Evolutionary conservation across 768 basidiomycete species (phyloP), one percentile per base, ranked within the genome.

Genomic region (Mycena venus): DNA sequence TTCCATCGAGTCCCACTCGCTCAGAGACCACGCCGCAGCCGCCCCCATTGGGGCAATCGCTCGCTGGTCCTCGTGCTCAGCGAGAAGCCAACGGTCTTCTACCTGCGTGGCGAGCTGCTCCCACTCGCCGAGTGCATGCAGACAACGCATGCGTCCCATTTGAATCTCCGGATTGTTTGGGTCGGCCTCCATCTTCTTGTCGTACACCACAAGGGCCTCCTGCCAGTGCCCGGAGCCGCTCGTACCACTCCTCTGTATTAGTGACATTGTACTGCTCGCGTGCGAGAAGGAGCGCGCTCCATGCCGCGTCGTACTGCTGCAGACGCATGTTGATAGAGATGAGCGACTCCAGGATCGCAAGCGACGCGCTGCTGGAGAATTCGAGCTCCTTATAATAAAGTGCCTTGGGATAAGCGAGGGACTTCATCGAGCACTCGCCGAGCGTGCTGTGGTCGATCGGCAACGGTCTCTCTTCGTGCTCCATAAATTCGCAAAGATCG

Each of bases 121-220:
- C 98, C 98, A 99, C 85, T 99, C 98, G 32, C 98, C 98, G 9
- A 99, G 90, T 2, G 98, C 98, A 81, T 99, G 97, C n/a, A 99
- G 84, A 82, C 97, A 99, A 77, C 96, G 96, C 93, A 99, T 97
- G 32, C 95, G 91, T 4, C 98, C 98, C 65, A 97, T 91, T 61
- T 94, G 93, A 44, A 96, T 86, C 42, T 95, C 94, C 2, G 92
- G 90, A 21, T 92, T 90, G 55, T 90, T 89, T 0, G 95, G 95
- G 76, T 97, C 94, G 23, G 88, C 83, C 75, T 91, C 88, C 2
- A 90, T 91, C 80, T 94, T 95, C 77, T 91, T 90, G 77, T 97
- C 95, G 79, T 98, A 98, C 0, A 93, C 94, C 11, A 85, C 88
- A 38, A 99, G 86, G 0, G 98, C 98, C 75, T 99, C 96, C 79